A percentile compares a stretch with the other conserved stretches of the same genome.
phyloP scores from a whole-genome alignment of 306 rosid genomes.

The Sicyos baderoa region DNA sequence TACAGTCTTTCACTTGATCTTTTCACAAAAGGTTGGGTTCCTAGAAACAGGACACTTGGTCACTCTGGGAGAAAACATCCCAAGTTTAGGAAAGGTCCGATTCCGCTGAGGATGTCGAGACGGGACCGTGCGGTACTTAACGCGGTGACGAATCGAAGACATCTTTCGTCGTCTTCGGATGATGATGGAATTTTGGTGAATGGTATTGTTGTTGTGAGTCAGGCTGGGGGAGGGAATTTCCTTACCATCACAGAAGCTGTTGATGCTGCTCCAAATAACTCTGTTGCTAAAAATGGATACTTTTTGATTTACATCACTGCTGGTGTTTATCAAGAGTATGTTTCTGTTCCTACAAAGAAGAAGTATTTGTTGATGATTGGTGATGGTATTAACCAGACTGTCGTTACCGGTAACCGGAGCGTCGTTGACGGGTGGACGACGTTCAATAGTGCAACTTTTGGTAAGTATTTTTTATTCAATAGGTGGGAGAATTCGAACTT shows the following conservation, averaged over 20 bases:
- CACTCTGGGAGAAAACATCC: constrained; percentile 12
- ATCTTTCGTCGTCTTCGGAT: constrained; percentile 13
- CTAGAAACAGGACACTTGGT: constrained; percentile 11
- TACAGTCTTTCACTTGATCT: constrained; percentile 28
- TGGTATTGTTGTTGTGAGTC: constrained; percentile 30
- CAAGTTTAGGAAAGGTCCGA: constrained; percentile 19
- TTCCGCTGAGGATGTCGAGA: constrained; percentile 27
- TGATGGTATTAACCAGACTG: constrained; percentile 38
- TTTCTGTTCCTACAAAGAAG: constrained; percentile 22
- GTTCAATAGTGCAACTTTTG: constrained; percentile 31
- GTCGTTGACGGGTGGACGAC: constrained; percentile 33
- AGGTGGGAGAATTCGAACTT: too few relatives aligned
- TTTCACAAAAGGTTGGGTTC: constrained; percentile 34
- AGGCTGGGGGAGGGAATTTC: constrained; percentile 29
- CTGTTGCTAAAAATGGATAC: constrained; percentile 30
- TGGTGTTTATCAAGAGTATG: constrained; percentile 34
- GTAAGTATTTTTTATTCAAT: constrained; percentile 14
- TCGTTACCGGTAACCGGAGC: constrained; percentile 31
- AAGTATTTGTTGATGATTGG: constrained; percentile 37
- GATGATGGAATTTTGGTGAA: constrained; percentile 26
- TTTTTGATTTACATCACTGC: constrained; percentile 34
- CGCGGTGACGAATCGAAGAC: constrained; percentile 18
- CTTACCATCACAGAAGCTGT: constrained; percentile 28
- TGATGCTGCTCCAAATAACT: constrained; percentile 32
- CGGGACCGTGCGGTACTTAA: constrained; percentile 16